Base-by-base conservation (phyloP, 1,139 yeast species). In the Saccharomycopsis hybrid region DNA sequence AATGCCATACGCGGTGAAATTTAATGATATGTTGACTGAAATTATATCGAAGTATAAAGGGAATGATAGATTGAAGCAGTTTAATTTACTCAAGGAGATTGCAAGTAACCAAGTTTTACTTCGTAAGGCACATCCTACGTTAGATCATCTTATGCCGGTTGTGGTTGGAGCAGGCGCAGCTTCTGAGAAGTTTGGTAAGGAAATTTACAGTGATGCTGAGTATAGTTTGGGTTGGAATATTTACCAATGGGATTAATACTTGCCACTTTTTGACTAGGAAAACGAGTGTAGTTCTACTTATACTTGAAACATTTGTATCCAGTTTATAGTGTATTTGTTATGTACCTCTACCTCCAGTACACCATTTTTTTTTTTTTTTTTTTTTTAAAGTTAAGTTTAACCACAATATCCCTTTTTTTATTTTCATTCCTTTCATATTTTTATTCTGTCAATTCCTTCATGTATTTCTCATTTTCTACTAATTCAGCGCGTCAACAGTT, bases 91-190 rank as follows among this genome's bases (percentile, higher is more conserved):
- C 47, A 61, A 72, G 51, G 47, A 59, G 24, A 60, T 64, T 18
- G 59, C 64, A 1, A 54, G 63, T 24, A 59, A 68, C 53, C 58
- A 55, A 3, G 58, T 62, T 11, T 63, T 82, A 31, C 68, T 80
- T 47, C 62, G 63, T 44, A 60, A 63, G 35, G 83, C 92, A 0
- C 94, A 85, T 63, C 94, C 94, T 4, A 77, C 88, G 0, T 67
- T 79, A 45, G 94, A 85, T 56, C 95, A 85, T 63, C 77, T 85
- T 53, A 65, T 80, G 57, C 94, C 95, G 0, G 60, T 82, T 3
- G 78, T 80, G 33, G 86, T 80, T 42, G 89, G 82, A 1, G 71
- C 79, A 8, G 92, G 90, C 11, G 72, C 82, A 25, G 71, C 77
- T 13, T 65, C 66, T 2, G 55, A 62, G 3, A 73, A 69, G 37